These are phyloP conservation scores for Eudorina sp. DNA, from an alignment of 139 green algal species.

Conservation along the genomic window DNA sequence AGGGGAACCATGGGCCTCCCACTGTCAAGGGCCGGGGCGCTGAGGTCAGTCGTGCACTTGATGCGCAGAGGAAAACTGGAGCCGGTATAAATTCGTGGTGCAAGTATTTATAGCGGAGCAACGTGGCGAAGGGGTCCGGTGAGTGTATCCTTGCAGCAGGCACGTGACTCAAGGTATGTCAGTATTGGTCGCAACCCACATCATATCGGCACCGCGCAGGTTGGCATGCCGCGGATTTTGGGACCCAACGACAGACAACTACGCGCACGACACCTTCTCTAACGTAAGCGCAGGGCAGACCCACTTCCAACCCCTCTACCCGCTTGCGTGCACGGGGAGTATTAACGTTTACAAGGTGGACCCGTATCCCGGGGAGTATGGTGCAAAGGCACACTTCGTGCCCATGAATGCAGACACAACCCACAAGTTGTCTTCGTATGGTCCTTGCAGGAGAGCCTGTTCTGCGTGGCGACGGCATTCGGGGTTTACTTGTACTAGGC, in stretches of 20 bases:
- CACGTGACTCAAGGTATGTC: neutral
- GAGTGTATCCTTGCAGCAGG: neutral
- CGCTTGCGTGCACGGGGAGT: too few species aligned
- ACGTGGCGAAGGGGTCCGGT: conserved; percentile 80
- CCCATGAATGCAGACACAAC: too few species aligned
- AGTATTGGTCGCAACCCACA: neutral
- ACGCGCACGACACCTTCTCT: conserved; percentile 77
- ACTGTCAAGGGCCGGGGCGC: too few species aligned
- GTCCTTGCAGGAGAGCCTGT: conserved; percentile 77
- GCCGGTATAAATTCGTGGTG: conserved; percentile 86
- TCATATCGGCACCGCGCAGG: conserved; percentile 39
- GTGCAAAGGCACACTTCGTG: too few species aligned
- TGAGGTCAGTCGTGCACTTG: neutral
- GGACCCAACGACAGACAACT: conserved; percentile 83
- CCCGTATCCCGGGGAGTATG: too few species aligned
- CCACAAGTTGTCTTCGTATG: too few species aligned
- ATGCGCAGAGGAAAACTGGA: conserved; percentile 72
- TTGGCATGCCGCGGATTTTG: conserved; percentile 81
- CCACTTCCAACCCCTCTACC: neutral
- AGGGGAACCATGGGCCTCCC: neutral
- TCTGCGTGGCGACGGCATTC: conserved; percentile 74
- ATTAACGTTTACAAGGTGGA: too few species aligned
- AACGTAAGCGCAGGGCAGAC: conserved; percentile 67
- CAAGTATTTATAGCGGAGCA: conserved; percentile 89
- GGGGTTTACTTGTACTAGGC: conserved; percentile 76